A percentile compares a stretch with the other conserved stretches of the same genome.
phyloP scores from a whole-genome alignment of 768 basidiomycete genomes.

The Stropharia rugosoannulata region DNA sequence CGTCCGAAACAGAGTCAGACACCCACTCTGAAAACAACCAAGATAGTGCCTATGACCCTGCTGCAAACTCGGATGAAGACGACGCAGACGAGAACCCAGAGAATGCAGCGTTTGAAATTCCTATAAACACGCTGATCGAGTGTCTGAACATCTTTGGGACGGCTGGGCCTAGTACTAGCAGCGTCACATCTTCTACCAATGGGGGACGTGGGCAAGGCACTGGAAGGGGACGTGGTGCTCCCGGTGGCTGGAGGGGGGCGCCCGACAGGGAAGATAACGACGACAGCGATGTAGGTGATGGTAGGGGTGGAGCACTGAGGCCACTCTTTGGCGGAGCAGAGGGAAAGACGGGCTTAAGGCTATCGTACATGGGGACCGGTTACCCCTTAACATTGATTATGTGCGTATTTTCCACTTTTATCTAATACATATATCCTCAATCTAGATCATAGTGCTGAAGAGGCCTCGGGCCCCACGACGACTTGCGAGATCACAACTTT shows the following conservation, averaged over 20 bases:
- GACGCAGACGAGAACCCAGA: conserved; percentile 18
- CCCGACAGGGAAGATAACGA: conserved; percentile 41
- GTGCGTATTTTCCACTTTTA: conserved; percentile 42
- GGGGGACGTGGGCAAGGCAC: neutral
- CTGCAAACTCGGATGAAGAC: conserved; percentile 2
- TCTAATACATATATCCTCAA: neutral
- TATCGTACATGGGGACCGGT: conserved; percentile 79
- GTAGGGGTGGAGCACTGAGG: conserved; percentile 47
- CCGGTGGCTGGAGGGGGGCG: conserved; percentile 6
- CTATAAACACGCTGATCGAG: conserved; percentile 81
- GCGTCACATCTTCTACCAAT: conserved; percentile 13
- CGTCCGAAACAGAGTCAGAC: conserved; percentile 19
- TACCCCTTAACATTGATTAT: conserved; percentile 76
- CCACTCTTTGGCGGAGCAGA: conserved; percentile 41
- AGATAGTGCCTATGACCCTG: conserved; percentile 9
- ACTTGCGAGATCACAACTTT: conserved; percentile 86
- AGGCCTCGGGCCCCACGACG: conserved; percentile 78
- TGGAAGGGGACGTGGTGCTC: conserved; percentile 6
- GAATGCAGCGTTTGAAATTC: conserved; percentile 72
- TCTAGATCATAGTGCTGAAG: conserved; percentile 56
- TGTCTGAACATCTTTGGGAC: conserved; percentile 95
- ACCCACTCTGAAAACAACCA: conserved; percentile 19
- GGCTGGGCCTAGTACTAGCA: conserved; percentile 44
- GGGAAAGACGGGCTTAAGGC: conserved; percentile 71
- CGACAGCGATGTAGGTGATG: conserved; percentile 32